Evolutionary conservation across 495 filamentous ascomycete genomes (phyloP).

Genomic region (Cladorrhinum samala): DNA sequence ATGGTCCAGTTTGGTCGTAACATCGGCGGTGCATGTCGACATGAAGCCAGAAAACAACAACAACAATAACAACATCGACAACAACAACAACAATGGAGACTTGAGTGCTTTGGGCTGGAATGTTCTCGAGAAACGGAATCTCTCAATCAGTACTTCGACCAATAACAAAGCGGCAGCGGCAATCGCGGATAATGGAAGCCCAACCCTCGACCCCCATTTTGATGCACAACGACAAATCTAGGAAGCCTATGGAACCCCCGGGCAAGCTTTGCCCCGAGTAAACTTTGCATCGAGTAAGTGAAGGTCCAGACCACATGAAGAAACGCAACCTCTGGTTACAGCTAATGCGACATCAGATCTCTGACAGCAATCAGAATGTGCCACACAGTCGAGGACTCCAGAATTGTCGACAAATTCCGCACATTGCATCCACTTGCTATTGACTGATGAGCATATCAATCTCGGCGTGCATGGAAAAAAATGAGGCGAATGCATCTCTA

Average conservation of each 20-base stretch:
- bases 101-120: background rate
- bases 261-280: background rate
- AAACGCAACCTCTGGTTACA: background rate
- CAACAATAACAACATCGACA: no score
- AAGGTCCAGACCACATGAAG: background rate
- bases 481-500: slow-evolving; percentile 17
- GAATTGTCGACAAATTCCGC: slow-evolving; percentile 1
- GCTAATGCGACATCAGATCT: background rate
- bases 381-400: slow-evolving; percentile 14
- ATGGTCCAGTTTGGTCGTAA: no score
- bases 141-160: background rate
- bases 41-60: background rate
- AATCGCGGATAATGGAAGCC: background rate
- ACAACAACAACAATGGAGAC: background rate
- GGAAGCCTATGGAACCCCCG: background rate
- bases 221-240: background rate
- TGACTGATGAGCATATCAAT: slow-evolving; percentile 7
- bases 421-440: background rate
- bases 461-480: slow-evolving; percentile 4
- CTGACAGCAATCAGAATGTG: slow-evolving; percentile 19
- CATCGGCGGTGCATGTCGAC: background rate
- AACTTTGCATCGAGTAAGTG: background rate
- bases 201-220: background rate
- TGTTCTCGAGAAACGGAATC: background rate
- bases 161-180: background rate